Base-by-base conservation (phyloP, 805 yeast genomes). In the Pichia manshurica region DNA sequence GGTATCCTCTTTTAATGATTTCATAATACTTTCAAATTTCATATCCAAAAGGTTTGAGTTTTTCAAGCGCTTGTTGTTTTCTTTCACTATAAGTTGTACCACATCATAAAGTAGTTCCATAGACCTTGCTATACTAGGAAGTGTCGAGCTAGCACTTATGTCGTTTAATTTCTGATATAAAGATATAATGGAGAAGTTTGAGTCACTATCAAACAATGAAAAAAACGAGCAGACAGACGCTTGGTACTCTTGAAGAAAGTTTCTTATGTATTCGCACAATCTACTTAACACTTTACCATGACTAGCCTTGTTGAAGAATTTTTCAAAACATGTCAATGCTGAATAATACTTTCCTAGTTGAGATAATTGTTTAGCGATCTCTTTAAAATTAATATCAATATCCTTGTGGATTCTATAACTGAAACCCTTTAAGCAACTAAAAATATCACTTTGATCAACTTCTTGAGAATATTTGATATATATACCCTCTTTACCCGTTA, bases 251-350 rank as follows among this genome's bases (percentile, higher is more conserved):
- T 66, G 60, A 47, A 81, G 56, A 42, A 75, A 66, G 2, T 60
- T 55, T 34, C 82, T 64, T 3, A 89, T 72, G 36, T 79, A 79
- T 45, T 67, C 72, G 50, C 93, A 86, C 6, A 93, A 66, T 3
- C 85, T 75, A 55, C 89, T 96, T 46, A 84, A 72, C 1, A 85
- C 82, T 45, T 76, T 74, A 0, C 99, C 99, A 59, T 77, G 79
- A 20, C 61, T 58, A 4, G 70, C 67, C 22, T 68, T 67, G 52
- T 81, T 70, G 64, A 84, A 87, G 16, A 66, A 56, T 51, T 83
- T 86, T 3, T 78, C 69, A 57, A 87, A 89, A 13, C 76, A 69
- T 8, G 63, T 62, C 45, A 93, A 67, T 1, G 82, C 77, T 23
- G 73, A 67, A 59, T 77, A 85, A 61, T 74, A 73, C 53, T 80